Percentiles rank a stretch among this genome's conserved stretches.
Evolutionary conservation across 345 rosid genomes (phyloP).

Genomic region (Firmiana major): DNA sequence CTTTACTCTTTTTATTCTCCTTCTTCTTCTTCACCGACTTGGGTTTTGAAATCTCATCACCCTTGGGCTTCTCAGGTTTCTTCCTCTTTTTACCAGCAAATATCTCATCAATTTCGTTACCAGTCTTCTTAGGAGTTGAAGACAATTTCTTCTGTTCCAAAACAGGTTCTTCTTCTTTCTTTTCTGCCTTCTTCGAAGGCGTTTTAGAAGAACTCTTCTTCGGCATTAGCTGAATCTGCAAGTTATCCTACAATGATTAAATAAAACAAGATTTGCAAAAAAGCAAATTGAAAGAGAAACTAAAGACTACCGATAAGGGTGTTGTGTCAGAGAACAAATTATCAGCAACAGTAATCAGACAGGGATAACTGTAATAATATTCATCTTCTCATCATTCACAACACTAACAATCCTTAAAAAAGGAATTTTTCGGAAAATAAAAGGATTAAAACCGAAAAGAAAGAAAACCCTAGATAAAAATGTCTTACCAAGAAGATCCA

Average conservation of each 20-base stretch:
- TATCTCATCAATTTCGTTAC: constrained; percentile 44
- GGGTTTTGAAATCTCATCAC: constrained; percentile 14
- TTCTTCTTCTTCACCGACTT: constrained; percentile 31
- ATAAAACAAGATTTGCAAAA: not conserved
- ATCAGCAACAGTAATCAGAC: constrained; percentile 6
- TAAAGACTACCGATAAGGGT: not conserved
- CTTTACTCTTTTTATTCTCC: constrained; percentile 33
- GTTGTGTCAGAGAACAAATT: constrained; percentile 5
- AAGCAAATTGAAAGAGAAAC: not conserved
- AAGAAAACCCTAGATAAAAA: not conserved
- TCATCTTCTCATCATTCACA: constrained; percentile 9
- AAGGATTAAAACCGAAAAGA: not conserved
- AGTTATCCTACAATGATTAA: not conserved
- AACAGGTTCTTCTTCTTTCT: constrained; percentile 13
- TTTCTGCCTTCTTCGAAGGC: not conserved
- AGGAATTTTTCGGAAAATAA: not conserved
- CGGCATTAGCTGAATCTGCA: constrained; percentile 19
- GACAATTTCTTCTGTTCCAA: constrained; percentile 21
- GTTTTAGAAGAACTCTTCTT: constrained; percentile 32
- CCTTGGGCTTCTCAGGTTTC: constrained; percentile 22
- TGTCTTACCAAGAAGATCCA: not conserved
- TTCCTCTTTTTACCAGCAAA: constrained; percentile 42
- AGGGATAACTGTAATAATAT: constrained; percentile 14
- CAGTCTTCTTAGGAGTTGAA: constrained; percentile 17
- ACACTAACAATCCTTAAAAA: not conserved